Evolutionary conservation across 78 protist genomes (phyloP).

Genomic region (Thecamonas trahens): DNA sequence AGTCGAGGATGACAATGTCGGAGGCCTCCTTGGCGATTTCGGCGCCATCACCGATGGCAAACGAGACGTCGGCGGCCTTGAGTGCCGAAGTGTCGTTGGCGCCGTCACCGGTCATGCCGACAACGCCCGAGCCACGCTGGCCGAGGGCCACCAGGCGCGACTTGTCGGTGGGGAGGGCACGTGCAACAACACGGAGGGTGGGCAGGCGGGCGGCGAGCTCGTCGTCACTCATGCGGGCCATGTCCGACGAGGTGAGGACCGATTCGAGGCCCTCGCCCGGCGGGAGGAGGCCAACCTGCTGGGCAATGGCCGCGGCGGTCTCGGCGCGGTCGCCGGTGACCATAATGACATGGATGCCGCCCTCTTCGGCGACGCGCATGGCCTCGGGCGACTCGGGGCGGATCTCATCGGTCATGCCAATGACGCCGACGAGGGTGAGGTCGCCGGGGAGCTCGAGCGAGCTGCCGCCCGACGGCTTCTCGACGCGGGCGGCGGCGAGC

Average conservation of each 20-base stretch:
- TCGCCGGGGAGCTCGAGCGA: not conserved
- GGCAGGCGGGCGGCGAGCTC: not conserved
- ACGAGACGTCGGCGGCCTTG: not conserved
- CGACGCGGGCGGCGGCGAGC: too few relatives aligned
- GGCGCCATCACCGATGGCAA: not conserved
- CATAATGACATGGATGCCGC: constrained; percentile 54
- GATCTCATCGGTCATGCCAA: not conserved
- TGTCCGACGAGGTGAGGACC: not conserved
- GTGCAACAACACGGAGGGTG: not conserved
- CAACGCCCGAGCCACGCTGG: not conserved
- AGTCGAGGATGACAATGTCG: not conserved
- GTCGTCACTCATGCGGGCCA: not conserved
- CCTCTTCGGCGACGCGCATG: constrained; percentile 23
- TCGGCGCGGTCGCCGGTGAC: constrained; percentile 81
- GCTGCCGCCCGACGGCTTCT: too few relatives aligned
- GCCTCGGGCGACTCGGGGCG: constrained; percentile 19
- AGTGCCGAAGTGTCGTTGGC: not conserved
- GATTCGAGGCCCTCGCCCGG: not conserved
- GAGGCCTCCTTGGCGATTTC: not conserved
- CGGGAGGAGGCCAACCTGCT: constrained; percentile 11
- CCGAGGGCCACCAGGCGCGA: not conserved
- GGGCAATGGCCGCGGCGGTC: constrained; percentile 49
- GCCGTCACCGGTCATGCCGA: constrained; percentile 1
- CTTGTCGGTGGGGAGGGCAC: constrained; percentile 1
- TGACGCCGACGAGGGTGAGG: not conserved